Percentiles rank a stretch among this genome's conserved stretches.
phyloP scores from a whole-genome alignment of 164 flowering plant species.

The Vitis labrusca region DNA sequence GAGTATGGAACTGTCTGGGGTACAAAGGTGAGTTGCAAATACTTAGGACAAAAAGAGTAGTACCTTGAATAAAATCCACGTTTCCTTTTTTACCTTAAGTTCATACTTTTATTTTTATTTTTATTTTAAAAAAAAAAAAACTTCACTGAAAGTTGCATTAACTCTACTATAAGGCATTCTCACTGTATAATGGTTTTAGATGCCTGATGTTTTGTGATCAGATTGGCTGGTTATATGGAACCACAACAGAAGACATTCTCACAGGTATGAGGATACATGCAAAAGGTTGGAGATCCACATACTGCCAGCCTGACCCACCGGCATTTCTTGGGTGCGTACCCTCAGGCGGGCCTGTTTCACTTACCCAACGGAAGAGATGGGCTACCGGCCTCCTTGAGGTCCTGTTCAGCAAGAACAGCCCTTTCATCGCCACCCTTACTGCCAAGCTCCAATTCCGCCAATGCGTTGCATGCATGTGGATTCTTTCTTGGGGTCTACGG shows the following conservation, averaged over 20 bases:
- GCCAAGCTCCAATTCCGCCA: constrained; percentile 47
- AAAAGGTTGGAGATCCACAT: constrained; percentile 44
- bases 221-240: constrained; percentile 68
- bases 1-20: constrained; percentile 60
- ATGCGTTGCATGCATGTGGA: constrained; percentile 28
- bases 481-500: constrained; percentile 29
- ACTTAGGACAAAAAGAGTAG: background rate
- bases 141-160: too few relatives aligned
- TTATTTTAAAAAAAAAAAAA: too few relatives aligned
- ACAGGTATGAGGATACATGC: constrained; percentile 55
- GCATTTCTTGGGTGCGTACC: constrained; percentile 64
- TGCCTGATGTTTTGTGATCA: constrained; percentile 2
- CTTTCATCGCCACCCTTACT: constrained; percentile 19
- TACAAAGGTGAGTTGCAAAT: constrained; percentile 25
- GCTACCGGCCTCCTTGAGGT: constrained; percentile 54
- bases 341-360: constrained; percentile 20
- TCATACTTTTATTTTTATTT: too few relatives aligned
- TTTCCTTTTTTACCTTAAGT: too few relatives aligned
- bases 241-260: constrained; percentile 46
- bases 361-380: constrained; percentile 62
- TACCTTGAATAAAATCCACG: too few relatives aligned
- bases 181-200: too few relatives aligned
- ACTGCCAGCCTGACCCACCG: constrained; percentile 31
- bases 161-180: too few relatives aligned
- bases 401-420: constrained; percentile 32